These are phyloP conservation scores for Puccinia coronata DNA, from an alignment of 1,284 basidiomycete genomes.

Conservation along the genomic window DNA sequence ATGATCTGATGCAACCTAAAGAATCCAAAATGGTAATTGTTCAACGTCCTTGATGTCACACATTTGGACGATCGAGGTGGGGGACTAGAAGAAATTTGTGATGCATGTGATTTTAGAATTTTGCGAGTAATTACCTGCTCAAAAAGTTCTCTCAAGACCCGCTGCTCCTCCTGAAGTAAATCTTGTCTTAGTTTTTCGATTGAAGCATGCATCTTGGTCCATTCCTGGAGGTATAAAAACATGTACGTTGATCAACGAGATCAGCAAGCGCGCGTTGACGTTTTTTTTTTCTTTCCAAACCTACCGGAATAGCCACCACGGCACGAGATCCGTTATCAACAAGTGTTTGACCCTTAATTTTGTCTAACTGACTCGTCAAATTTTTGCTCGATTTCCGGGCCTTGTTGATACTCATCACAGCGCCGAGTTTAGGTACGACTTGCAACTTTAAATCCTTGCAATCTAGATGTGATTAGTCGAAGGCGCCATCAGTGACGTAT, in stretches of 20 bases:
- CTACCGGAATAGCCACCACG: conserved; percentile 32
- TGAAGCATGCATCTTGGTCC: conserved; percentile 65
- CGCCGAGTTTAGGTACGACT: conserved; percentile 24
- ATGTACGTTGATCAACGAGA: conserved; percentile 43
- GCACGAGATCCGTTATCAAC: conserved; percentile 20
- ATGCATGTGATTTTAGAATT: not conserved
- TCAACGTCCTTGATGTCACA: not conserved
- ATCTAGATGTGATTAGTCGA: conserved; percentile 11
- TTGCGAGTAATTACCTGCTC: conserved; percentile 30
- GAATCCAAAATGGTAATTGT: conserved; percentile 5
- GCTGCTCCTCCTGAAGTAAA: conserved; percentile 65
- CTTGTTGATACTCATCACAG: conserved; percentile 22
- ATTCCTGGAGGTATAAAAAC: conserved; percentile 62
- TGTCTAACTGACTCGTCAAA: conserved; percentile 37
- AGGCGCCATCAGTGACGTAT: too few species aligned
- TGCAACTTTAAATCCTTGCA: conserved; percentile 25
- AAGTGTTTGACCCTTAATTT: conserved; percentile 1
- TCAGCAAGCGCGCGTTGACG: not conserved
- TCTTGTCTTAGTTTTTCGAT: conserved; percentile 63
- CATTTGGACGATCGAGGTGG: not conserved
- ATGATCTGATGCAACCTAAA: conserved; percentile 20
- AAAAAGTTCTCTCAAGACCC: conserved; percentile 61
- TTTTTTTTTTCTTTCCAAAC: not conserved
- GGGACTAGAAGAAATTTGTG: not conserved
- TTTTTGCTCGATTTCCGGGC: conserved; percentile 4